phyloP scores from a whole-genome alignment of 805 yeast species.

The Pichia eremophila region DNA sequence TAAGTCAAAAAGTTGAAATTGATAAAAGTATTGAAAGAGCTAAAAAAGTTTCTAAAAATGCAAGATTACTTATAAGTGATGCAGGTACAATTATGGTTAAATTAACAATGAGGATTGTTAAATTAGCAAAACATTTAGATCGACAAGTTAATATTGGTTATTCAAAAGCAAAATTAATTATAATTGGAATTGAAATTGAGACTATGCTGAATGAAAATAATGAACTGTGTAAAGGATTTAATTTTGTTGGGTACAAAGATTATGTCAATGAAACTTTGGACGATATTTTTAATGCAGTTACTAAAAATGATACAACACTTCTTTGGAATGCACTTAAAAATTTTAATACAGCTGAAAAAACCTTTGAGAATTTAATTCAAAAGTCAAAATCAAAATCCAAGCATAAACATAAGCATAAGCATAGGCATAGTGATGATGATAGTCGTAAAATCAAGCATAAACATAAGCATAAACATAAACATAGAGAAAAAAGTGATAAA shows the following conservation, averaged over 20 bases:
- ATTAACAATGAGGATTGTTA: constrained; percentile 35
- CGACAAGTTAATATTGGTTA: constrained; percentile 49
- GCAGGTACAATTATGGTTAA: constrained; percentile 42
- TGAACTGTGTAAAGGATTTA: constrained; percentile 31
- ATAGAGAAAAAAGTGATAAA: background rate
- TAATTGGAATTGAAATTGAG: constrained; percentile 52
- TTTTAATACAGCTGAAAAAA: constrained; percentile 60
- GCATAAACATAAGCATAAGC: background rate
- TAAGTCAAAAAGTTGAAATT: constrained; percentile 35
- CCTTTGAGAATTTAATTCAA: constrained; percentile 50
- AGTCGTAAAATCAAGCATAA: no score
- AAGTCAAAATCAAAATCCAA: constrained; percentile 5
- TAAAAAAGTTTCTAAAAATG: constrained; percentile 26
- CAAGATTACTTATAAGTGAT: constrained; percentile 42
- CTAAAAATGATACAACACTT: constrained; percentile 42
- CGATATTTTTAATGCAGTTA: constrained; percentile 49
- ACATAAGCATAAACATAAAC: background rate
- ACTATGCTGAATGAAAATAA: constrained; percentile 40
- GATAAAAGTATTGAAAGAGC: constrained; percentile 29
- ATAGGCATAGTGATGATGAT: background rate
- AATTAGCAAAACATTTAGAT: constrained; percentile 39
- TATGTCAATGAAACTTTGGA: constrained; percentile 43
- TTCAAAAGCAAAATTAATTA: constrained; percentile 55
- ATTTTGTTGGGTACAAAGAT: no score
- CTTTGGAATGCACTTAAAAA: constrained; percentile 61